Evolutionary conservation across 2,329 filamentous ascomycete species (phyloP), one percentile per base, ranked within the genome.

Genomic region (Colletotrichum cereale): DNA sequence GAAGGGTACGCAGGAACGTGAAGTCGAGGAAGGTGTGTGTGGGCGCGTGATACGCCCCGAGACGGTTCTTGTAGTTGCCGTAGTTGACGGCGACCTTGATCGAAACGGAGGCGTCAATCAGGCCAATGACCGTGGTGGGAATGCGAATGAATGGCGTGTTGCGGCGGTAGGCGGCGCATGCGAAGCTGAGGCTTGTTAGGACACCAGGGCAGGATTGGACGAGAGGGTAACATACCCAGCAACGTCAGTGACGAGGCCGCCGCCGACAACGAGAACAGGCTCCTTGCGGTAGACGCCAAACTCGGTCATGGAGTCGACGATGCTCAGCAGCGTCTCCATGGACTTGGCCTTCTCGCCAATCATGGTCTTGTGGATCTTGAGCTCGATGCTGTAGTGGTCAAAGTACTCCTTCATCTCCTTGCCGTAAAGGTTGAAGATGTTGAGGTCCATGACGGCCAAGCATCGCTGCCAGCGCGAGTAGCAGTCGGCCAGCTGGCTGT

Each of bases 21-120:
- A 93, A 93, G 79, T 93, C 91, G 56, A 93, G 86, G 83, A 93
- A 93, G 0, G 91, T 93, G 77, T 92, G 89, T 58, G 89, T 85
- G 0, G 92, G 91, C 0, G 91, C 91, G 76, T 93, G 91, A 78
- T 93, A 93, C 5, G 91, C 91, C 36, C 91, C 91, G 0, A 93
- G 86, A 16, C 91, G 86, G 82, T 93, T 93, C 85, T 93, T 93
- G 84, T 93, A 92, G 79, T 90, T 89, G 78, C 90, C 91, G 76
- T 93, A 93, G 83, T 93, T 93, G 76, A 93, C 91, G 16, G 90
- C 92, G n/a, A 93, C 91, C 78, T 93, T 93, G 84, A 93, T 93
- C 44, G 89, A 92, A 62, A 93, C 92, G 24, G 90, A 92, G 3
- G 92, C 92, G 77, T 94, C 92, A 72, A 93, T 93, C 58, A 94